A percentile compares a stretch with the other conserved stretches of the same genome.
Evolutionary conservation across 306 rosid genomes (phyloP).

Genomic region (Abrus precatorius): DNA sequence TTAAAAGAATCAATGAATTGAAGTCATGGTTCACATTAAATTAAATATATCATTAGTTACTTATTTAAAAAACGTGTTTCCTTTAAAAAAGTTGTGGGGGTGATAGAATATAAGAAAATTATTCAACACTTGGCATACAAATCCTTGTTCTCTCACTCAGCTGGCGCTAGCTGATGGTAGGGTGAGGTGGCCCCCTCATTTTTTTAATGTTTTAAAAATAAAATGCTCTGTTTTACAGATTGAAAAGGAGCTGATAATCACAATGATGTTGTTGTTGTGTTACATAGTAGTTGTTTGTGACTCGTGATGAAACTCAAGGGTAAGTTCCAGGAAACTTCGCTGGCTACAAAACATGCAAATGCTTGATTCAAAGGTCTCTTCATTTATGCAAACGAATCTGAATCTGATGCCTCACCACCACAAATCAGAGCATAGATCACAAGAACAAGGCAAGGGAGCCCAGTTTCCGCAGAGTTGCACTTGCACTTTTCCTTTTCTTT

Average conservation of each 20-base stretch:
- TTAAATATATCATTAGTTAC: not conserved
- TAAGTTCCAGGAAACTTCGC: slow-evolving; percentile 47
- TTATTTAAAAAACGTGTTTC: not conserved
- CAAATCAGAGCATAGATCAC: not conserved
- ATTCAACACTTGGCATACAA: too few relatives aligned
- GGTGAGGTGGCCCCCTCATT: not conserved
- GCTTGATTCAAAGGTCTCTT: slow-evolving; percentile 31
- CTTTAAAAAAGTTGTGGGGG: too few relatives aligned
- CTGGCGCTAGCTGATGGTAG: not conserved
- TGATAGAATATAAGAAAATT: too few relatives aligned
- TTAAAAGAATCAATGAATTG: not conserved
- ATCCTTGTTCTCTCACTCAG: not conserved
- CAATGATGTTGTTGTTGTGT: not conserved
- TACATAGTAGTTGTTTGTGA: not conserved
- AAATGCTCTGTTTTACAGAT: too few relatives aligned
- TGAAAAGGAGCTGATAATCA: not conserved
- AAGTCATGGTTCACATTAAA: not conserved
- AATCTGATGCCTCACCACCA: slow-evolving; percentile 39
- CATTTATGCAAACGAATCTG: slow-evolving; percentile 28
- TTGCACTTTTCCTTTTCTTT: slow-evolving; percentile 38
- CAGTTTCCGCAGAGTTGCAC: slow-evolving; percentile 46
- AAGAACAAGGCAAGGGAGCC: not conserved
- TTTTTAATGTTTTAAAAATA: not conserved
- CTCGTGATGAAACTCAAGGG: slow-evolving; percentile 2
- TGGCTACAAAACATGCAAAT: not conserved